A percentile compares a stretch with the other conserved stretches of the same genome.
Evolutionary conservation across 805 yeast species (phyloP).

Genomic region (Komagataella pseudopastoris): DNA sequence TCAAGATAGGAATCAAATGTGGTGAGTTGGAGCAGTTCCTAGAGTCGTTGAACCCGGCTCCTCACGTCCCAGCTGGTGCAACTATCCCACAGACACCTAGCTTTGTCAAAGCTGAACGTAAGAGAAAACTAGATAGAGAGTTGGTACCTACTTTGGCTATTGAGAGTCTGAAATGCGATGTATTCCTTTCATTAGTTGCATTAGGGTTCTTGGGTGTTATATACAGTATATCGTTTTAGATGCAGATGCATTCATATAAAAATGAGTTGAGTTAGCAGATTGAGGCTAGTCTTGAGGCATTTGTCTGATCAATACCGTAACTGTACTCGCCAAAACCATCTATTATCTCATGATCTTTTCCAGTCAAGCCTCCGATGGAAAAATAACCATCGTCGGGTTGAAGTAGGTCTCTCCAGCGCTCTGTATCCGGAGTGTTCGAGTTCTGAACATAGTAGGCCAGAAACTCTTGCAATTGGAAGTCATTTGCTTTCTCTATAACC

Average conservation of each 20-base stretch:
- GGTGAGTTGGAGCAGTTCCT: conserved; percentile 84
- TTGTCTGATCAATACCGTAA: conserved; percentile 4
- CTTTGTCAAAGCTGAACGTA: conserved; percentile 31
- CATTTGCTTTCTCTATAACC: conserved; percentile 5
- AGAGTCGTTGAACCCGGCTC: conserved; percentile 57
- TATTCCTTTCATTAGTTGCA: background rate
- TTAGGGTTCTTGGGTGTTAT: background rate
- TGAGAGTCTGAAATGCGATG: conserved; percentile 6
- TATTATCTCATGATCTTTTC: conserved; percentile 2
- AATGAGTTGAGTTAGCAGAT: background rate
- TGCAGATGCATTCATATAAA: background rate
- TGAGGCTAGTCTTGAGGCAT: background rate
- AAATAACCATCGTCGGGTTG: background rate
- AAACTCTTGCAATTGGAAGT: conserved; percentile 4
- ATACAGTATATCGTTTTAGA: background rate
- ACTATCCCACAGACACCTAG: conserved; percentile 30
- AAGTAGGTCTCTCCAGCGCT: background rate
- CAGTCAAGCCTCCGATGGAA: background rate
- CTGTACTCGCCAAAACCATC: conserved; percentile 6
- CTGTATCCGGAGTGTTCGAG: background rate
- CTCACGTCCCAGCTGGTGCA: conserved; percentile 42
- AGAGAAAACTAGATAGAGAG: conserved; percentile 21
- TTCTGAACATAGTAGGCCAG: conserved; percentile 1
- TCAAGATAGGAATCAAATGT: conserved; percentile 71
- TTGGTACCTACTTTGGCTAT: conserved; percentile 6